A percentile compares a stretch with the other conserved stretches of the same genome.
Evolutionary conservation across 495 filamentous ascomycete species (phyloP).

Genomic region (Penicillium ucsense): DNA sequence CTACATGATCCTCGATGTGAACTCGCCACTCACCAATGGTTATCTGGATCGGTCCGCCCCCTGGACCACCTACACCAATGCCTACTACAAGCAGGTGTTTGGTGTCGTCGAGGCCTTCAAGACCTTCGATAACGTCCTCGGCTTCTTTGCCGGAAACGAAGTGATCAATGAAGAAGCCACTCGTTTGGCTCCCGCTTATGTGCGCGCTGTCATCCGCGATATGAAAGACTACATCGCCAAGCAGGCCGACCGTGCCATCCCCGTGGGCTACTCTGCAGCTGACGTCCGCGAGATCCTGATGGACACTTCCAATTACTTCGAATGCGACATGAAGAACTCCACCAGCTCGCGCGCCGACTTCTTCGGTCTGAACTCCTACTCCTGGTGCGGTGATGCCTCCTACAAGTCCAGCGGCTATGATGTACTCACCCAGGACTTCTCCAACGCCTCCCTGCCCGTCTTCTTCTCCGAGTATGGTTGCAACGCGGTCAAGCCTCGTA

Average conservation of each 20-base stretch:
- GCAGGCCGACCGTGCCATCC: constrained; percentile 56
- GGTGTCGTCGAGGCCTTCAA: constrained; percentile 91
- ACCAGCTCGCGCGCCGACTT: constrained; percentile 63
- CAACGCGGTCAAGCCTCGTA: constrained; percentile 68
- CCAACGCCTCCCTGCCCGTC: constrained; percentile 64
- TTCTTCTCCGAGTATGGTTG: constrained; percentile 98
- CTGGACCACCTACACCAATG: constrained; percentile 55
- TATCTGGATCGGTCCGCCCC: constrained; percentile 64
- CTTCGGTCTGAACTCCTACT: constrained; percentile 92
- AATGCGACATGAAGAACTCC: constrained; percentile 62
- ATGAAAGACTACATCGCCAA: constrained; percentile 81
- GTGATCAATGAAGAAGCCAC: constrained; percentile 63
- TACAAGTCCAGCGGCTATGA: constrained; percentile 66
- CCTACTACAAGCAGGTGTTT: constrained; percentile 77
- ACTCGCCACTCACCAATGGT: constrained; percentile 74
- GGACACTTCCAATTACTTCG: constrained; percentile 76
- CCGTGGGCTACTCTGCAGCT: constrained; percentile 90
- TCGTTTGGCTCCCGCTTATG: constrained; percentile 29
- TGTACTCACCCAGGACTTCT: constrained; percentile 59
- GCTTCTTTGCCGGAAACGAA: constrained; percentile 91
- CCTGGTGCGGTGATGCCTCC: constrained; percentile 77
- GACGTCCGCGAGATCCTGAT: constrained; percentile 72
- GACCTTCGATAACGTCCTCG: constrained; percentile 81
- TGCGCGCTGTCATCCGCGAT: constrained; percentile 66
- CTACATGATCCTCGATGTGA: constrained; percentile 72